phyloP scores from a whole-genome alignment of 495 filamentous ascomycete genomes.

The Platismatia glauca region DNA sequence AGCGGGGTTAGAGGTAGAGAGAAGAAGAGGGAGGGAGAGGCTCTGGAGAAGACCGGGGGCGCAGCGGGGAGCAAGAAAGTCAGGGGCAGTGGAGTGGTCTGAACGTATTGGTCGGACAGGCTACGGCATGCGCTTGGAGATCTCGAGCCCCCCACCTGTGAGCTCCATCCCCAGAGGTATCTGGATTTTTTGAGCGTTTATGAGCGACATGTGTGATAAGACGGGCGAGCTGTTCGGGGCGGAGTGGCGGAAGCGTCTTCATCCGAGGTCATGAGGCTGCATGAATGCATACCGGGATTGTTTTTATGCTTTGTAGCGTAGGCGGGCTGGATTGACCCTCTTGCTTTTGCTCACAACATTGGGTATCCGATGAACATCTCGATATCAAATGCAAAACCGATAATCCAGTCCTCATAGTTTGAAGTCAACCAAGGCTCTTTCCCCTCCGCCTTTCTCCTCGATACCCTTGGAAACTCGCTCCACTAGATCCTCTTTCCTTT shows the following conservation, averaged over 20 bases:
- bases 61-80: slow-evolving; percentile 25
- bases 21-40: slow-evolving; percentile 38
- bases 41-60: slow-evolving; percentile 25
- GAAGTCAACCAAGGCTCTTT: slow-evolving; percentile 57
- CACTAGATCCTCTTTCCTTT: slow-evolving; percentile 59
- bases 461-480: slow-evolving; percentile 51
- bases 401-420: slow-evolving; percentile 52
- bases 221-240: background rate
- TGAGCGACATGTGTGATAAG: background rate
- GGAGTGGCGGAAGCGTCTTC: background rate
- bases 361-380: background rate
- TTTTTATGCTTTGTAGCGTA: background rate
- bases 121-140: background rate
- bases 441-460: slow-evolving; percentile 56
- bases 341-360: slow-evolving; percentile 4
- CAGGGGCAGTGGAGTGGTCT: slow-evolving; percentile 4
- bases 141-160: background rate
- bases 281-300: background rate
- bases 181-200: background rate
- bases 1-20: slow-evolving; percentile 20
- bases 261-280: background rate
- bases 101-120: background rate
- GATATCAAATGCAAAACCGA: background rate
- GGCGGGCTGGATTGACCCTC: background rate
- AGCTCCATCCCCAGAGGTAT: background rate